These are phyloP conservation scores for Lagerstroemia speciosa DNA, from an alignment of 345 rosid genomes.

Conservation along the genomic window DNA sequence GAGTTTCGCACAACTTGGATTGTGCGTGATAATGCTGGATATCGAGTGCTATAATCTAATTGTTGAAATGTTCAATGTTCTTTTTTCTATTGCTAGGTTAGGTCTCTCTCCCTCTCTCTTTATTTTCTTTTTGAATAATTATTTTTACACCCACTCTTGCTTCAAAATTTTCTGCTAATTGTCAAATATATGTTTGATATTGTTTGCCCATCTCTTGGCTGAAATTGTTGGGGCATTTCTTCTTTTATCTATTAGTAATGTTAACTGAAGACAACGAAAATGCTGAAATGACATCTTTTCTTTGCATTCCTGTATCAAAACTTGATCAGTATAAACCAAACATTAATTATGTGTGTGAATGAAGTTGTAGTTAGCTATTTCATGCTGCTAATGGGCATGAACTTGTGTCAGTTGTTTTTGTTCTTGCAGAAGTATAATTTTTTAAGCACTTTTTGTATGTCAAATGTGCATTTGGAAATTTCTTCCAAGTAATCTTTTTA, in stretches of 20 bases:
- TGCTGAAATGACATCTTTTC: background rate
- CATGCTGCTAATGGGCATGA: background rate
- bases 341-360: background rate
- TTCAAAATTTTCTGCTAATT: background rate
- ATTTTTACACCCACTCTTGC: background rate
- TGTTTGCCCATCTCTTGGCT: background rate
- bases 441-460: background rate
- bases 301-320: background rate
- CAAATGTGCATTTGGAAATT: background rate
- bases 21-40: constrained; percentile 72
- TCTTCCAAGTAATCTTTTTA: background rate
- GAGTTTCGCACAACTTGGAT: constrained; percentile 61
- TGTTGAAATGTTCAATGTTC: constrained; percentile 58
- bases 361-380: background rate
- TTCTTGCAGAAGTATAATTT: background rate
- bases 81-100: constrained; percentile 75
- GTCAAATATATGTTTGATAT: background rate
- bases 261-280: background rate
- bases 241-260: background rate
- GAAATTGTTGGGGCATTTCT: background rate
- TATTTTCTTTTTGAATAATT: background rate
- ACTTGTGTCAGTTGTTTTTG: background rate
- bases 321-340: background rate
- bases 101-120: constrained; percentile 11
- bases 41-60: constrained; percentile 53